phyloP scores from a whole-genome alignment of 1,139 yeast genomes.

The Geotrichum cucujoidarum region DNA sequence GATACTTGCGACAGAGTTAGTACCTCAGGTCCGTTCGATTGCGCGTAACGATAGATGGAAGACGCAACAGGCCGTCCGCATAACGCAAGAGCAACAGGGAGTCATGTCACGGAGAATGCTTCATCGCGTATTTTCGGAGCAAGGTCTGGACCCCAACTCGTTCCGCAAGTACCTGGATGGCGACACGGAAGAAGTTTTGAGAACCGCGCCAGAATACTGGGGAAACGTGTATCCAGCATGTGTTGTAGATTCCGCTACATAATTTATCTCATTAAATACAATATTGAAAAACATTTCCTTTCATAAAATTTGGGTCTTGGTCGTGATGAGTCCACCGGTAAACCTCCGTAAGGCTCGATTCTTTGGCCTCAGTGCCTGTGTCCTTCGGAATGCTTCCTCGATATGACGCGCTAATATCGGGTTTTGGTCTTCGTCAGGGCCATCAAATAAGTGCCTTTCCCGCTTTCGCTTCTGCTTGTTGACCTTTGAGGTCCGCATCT shows the following conservation, averaged over 20 bases:
- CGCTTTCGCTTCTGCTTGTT: slow-evolving; percentile 35
- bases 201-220: slow-evolving; percentile 12
- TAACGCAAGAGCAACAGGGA: slow-evolving; percentile 4
- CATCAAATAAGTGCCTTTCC: slow-evolving; percentile 69
- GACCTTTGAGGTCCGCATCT: slow-evolving; percentile 33
- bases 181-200: slow-evolving; percentile 4
- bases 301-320: slow-evolving; percentile 36
- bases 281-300: neutral
- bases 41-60: slow-evolving; percentile 6
- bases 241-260: too few relatives aligned
- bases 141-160: slow-evolving; percentile 1
- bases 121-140: neutral
- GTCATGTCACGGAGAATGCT: slow-evolving; percentile 5
- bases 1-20: slow-evolving; percentile 7
- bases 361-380: slow-evolving; percentile 59
- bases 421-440: slow-evolving; percentile 80
- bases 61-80: neutral
- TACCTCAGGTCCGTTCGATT: slow-evolving; percentile 6
- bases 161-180: slow-evolving; percentile 5
- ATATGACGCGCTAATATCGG: slow-evolving; percentile 83
- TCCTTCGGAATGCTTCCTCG: slow-evolving; percentile 84
- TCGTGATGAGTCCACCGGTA: slow-evolving; percentile 57
- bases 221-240: neutral
- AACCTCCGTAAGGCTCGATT: slow-evolving; percentile 62
- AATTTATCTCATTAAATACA: too few relatives aligned